Percentiles rank a stretch among this genome's conserved stretches.
Evolutionary conservation across 495 filamentous ascomycete genomes (phyloP).

Genomic region (Articulospora tetracladia): DNA sequence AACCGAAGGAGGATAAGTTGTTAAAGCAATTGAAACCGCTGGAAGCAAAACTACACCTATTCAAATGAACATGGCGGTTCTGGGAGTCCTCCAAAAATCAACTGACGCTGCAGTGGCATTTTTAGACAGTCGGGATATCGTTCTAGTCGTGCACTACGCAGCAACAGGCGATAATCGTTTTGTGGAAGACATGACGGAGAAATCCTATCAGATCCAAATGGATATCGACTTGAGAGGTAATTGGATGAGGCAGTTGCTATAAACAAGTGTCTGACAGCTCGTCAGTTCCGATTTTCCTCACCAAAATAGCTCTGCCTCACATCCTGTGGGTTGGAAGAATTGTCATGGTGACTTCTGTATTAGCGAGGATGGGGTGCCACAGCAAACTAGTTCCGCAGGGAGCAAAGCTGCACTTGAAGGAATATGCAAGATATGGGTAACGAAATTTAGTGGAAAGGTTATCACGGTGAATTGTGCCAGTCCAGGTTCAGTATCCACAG

Average conservation of each 20-base stretch:
- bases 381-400: slow-evolving; percentile 6
- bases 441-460: slow-evolving; percentile 29
- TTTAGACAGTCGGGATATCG: slow-evolving; percentile 56
- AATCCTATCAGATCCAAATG: slow-evolving; percentile 44
- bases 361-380: slow-evolving; percentile 5
- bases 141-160: slow-evolving; percentile 60
- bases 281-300: slow-evolving; percentile 24
- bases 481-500: slow-evolving; percentile 37
- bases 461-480: slow-evolving; percentile 36
- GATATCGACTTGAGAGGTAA: slow-evolving; percentile 58
- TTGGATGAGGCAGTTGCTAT: not conserved
- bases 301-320: slow-evolving; percentile 21
- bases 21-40: slow-evolving; percentile 35
- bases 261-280: slow-evolving; percentile 11
- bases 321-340: slow-evolving; percentile 16
- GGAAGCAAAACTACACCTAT: slow-evolving; percentile 59
- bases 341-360: slow-evolving; percentile 8
- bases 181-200: slow-evolving; percentile 52
- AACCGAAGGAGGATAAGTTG: not conserved
- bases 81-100: slow-evolving; percentile 48
- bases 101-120: slow-evolving; percentile 50
- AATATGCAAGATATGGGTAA: slow-evolving; percentile 30
- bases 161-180: slow-evolving; percentile 46
- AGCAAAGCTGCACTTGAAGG: slow-evolving; percentile 29
- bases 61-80: slow-evolving; percentile 33